A percentile compares a stretch with the other conserved stretches of the same genome.
Conservation (phyloP, 805 yeast genomes). For the Cyberlindnera galapagoensis region DNA sequence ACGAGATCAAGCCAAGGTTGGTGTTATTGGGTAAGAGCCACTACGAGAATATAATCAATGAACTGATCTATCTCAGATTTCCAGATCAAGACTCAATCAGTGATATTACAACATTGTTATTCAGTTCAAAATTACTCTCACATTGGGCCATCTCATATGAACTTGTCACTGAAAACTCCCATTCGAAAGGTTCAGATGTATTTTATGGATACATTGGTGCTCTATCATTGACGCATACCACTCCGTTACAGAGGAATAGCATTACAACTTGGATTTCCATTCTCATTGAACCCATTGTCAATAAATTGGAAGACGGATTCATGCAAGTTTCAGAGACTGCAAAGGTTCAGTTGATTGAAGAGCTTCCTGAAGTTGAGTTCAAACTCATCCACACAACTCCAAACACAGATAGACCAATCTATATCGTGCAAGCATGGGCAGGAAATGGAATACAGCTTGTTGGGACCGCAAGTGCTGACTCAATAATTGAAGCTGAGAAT, state of each 20-base stretch:
- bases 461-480: not conserved
- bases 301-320: constrained; percentile 1
- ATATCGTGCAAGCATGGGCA: constrained; percentile 1
- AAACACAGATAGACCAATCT: not conserved
- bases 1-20: not conserved
- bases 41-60: too few species aligned
- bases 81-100: not conserved
- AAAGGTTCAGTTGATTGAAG: not conserved
- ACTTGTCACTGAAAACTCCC: not conserved
- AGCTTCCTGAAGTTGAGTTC: not conserved
- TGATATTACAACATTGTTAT: not conserved
- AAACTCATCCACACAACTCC: not conserved
- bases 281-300: constrained; percentile 2
- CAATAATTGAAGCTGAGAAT: constrained; percentile 2
- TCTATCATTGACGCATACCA: not conserved
- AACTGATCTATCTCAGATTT: not conserved
- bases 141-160: constrained; percentile 1
- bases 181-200: too few species aligned
- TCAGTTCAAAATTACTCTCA: not conserved
- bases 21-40: too few species aligned
- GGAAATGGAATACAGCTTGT: constrained; percentile 1
- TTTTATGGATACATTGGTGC: constrained; percentile 4
- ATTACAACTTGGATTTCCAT: not conserved
- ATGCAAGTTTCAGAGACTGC: not conserved
- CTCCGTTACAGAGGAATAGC: not conserved